Conservation (phyloP, 164 flowering plant genomes). For the Vitis vinifera region ASM3070453v1 NC_081807.1:678001-678500, state of each 20-base stretch:
- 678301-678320: constrained; percentile 74
- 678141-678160: not conserved
- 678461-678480: no score
- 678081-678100: constrained; percentile 90
- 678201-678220: constrained; percentile 73
- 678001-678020: constrained; percentile 94
- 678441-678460: constrained; percentile 8
- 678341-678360: constrained; percentile 78
- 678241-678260: constrained; percentile 91
- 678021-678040: constrained; percentile 88
- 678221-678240: constrained; percentile 74
- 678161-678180: not conserved
- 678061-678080: constrained; percentile 82
- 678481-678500: no score
- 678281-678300: constrained; percentile 67
- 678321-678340: constrained; percentile 72
- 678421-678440: constrained; percentile 31
- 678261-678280: constrained; percentile 83
- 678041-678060: constrained; percentile 88
- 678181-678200: constrained; percentile 34
- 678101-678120: constrained; percentile 69
- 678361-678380: constrained; percentile 52
- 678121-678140: not conserved
- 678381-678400: constrained; percentile 81
- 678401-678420: constrained; percentile 86